These are phyloP conservation scores for Phytophthora hibernalis DNA, from an alignment of 352 stramenopile genomes.

Conservation along the genomic window DNA sequence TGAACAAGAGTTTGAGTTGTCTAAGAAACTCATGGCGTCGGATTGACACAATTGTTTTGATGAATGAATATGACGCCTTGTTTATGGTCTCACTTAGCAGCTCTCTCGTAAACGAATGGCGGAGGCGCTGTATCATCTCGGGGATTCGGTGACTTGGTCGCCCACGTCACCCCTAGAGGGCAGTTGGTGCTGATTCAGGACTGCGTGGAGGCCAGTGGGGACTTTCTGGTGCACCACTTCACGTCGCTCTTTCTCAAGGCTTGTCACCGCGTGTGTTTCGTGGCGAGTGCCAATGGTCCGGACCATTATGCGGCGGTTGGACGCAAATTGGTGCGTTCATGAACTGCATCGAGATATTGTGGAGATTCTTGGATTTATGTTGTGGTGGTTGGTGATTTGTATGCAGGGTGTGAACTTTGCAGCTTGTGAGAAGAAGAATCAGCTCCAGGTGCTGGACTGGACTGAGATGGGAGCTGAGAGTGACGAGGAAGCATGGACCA, in stretches of 20 bases:
- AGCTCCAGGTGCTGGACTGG: constrained; percentile 53
- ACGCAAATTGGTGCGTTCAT: constrained; percentile 63
- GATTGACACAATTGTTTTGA: no score
- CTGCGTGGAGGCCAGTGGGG: constrained; percentile 54
- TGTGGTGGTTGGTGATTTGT: not conserved
- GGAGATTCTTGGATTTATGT: no score
- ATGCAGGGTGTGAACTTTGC: constrained; percentile 63
- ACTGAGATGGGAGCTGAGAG: constrained; percentile 28
- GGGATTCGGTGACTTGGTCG: constrained; percentile 62
- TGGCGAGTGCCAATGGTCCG: constrained; percentile 50
- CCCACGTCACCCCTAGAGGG: constrained; percentile 53
- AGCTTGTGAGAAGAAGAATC: constrained; percentile 38
- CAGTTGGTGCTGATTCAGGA: constrained; percentile 71
- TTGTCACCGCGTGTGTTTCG: constrained; percentile 70
- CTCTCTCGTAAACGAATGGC: constrained; percentile 44
- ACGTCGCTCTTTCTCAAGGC: constrained; percentile 74
- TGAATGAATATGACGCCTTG: constrained; percentile 14
- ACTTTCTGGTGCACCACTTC: constrained; percentile 81
- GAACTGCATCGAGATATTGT: not conserved
- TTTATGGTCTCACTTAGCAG: constrained; percentile 21
- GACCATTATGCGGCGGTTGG: constrained; percentile 72
- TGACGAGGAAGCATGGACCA: constrained; percentile 16
- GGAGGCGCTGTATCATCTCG: constrained; percentile 60
- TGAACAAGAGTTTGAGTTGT: no score
- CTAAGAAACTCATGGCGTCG: no score